phyloP scores from a whole-genome alignment of 176 grass and related monocot species.

The Raddia distichophylla region DNA sequence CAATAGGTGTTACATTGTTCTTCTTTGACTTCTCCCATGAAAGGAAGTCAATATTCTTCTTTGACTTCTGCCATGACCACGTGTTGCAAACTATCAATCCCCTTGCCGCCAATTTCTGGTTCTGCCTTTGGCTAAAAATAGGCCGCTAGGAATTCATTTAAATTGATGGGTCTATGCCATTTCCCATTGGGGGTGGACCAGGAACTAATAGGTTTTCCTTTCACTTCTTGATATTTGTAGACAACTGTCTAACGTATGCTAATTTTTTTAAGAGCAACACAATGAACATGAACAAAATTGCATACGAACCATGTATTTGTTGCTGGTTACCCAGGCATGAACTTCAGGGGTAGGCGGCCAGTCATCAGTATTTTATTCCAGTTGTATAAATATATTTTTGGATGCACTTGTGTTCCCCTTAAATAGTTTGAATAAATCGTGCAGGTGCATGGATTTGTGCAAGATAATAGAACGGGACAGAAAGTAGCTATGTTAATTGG shows the following conservation, averaged over 20 bases:
- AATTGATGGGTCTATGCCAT: background rate
- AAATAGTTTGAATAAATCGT: constrained; percentile 34
- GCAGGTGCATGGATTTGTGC: constrained; percentile 95
- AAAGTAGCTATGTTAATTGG: constrained; percentile 95
- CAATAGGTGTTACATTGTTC: background rate
- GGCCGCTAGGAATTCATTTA: background rate
- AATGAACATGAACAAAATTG: constrained; percentile 10
- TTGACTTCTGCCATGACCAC: no score
- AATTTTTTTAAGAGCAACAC: background rate
- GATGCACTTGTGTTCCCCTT: background rate
- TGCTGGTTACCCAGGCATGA: background rate
- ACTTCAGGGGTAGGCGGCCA: background rate
- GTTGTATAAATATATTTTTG: constrained; percentile 27
- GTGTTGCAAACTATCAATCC: background rate
- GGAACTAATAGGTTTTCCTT: constrained; percentile 10
- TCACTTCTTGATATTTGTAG: background rate
- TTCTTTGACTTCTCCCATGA: background rate
- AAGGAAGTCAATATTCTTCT: background rate
- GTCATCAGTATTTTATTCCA: constrained; percentile 3
- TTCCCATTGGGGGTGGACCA: no score
- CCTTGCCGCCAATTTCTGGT: background rate
- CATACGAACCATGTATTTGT: background rate
- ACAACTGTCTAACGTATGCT: constrained; percentile 17
- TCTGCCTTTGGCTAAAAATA: background rate
- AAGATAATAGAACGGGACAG: constrained; percentile 87